Evolutionary conservation across 495 filamentous ascomycete genomes (phyloP).

Genomic region (Aspergillus biplanus): DNA sequence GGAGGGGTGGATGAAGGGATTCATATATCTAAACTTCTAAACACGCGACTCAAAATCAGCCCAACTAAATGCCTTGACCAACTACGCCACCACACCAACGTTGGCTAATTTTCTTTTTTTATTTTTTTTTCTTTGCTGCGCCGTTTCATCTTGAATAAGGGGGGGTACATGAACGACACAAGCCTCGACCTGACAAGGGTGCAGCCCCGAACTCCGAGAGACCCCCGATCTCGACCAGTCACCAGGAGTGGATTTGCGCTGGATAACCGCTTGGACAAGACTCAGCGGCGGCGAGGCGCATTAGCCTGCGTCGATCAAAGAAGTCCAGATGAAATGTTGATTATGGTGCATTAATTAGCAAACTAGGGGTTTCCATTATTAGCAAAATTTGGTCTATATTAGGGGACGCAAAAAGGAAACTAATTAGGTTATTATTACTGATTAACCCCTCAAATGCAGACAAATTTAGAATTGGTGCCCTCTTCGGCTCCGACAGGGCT

Average conservation of each 20-base stretch:
- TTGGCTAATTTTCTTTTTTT: neutral
- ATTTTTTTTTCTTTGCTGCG: neutral
- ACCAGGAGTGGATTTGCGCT: too few species aligned
- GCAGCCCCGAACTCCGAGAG: too few species aligned
- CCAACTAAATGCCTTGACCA: neutral
- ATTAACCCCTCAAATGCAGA: neutral
- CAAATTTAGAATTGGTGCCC: neutral
- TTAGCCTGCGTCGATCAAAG: neutral
- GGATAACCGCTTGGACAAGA: too few species aligned
- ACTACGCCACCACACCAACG: neutral
- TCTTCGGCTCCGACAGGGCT: neutral
- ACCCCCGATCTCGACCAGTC: too few species aligned
- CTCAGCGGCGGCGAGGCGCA: too few species aligned
- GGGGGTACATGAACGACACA: too few species aligned
- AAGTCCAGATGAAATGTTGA: neutral
- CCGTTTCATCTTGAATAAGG: too few species aligned
- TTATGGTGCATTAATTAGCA: neutral
- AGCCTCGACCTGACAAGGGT: too few species aligned
- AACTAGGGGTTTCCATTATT: slow-evolving; percentile 1
- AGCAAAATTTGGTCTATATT: neutral
- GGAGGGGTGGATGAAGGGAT: slow-evolving; percentile 1
- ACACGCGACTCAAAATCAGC: too few species aligned
- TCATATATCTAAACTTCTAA: neutral
- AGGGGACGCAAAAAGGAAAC: neutral
- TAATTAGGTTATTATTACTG: neutral